Base-by-base conservation (phyloP, 2,329 filamentous ascomycete species). In the Xenoacremonium recifei region DNA sequence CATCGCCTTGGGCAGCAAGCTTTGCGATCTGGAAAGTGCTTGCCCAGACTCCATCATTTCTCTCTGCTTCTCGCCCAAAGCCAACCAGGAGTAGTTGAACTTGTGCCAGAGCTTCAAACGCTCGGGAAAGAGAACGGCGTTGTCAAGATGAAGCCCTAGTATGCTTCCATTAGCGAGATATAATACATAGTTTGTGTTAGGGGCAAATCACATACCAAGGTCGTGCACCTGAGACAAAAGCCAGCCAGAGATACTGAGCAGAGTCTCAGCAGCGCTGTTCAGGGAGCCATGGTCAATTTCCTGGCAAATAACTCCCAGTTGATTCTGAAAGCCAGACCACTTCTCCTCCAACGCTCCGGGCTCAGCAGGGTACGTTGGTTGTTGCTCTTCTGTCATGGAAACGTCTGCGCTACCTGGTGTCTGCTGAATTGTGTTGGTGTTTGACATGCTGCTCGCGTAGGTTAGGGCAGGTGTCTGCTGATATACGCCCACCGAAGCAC, bases 51-150 rank as follows among this genome's bases (percentile, higher is more conserved):
- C 72, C 58, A 86, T 73, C 63, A 91, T 70, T 40, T 95, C 85
- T 59, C 87, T 89, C 62, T 97, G 91, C 53, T 82, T 87, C 61
- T 93, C 89, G 37, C 91, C 80, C 6, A 93, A 72, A 4, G 84
- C 79, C 27, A 96, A 77, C 92, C 92, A 97, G 45, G 88, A 90
- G 44, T 89, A 79, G 65, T 99, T 97, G 70, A 97, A 96, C 54
- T 96, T 87, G 57, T 87, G 84, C 93, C 93, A 99, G 6, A 97
- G 71, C 59, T 85, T 84, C 51, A 96, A 78, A 41, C 90, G 84
- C 54, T 93, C 85, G 42, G 76, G 70, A 59, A 93, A 83, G 42
- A 89, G 77, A 39, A 76, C 75, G 60, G 87, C 81, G 63, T 96
- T 86, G 69, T 97, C 91, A 58, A 85, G 82, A 52, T 87, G 84